Percentiles rank a stretch among this genome's conserved stretches.
These are phyloP conservation scores for Ceratocystis variospora DNA, from an alignment of 2,329 filamentous ascomycete species.

Conservation along the genomic window DNA sequence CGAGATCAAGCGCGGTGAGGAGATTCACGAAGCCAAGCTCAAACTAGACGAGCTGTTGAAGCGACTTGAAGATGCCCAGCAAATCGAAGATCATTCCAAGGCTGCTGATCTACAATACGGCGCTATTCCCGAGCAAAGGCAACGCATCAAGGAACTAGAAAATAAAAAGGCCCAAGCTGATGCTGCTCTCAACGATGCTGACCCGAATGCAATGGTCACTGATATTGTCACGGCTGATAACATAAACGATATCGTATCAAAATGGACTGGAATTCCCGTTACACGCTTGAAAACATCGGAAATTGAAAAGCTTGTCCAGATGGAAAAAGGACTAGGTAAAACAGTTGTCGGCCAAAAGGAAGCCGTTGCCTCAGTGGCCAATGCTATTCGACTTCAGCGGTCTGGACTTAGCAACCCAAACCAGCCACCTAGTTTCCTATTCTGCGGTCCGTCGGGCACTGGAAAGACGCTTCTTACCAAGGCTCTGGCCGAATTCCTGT, in stretches of 20 bases:
- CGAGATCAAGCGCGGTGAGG: constrained; percentile 79
- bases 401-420: constrained; percentile 93
- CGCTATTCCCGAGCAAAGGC: constrained; percentile 83
- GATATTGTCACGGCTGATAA: constrained; percentile 93
- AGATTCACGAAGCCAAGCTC: constrained; percentile 86
- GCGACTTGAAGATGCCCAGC: constrained; percentile 86
- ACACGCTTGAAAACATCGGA: constrained; percentile 87
- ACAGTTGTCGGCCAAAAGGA: constrained; percentile 89
- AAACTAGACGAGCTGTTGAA: constrained; percentile 86
- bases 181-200: constrained; percentile 44
- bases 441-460: constrained; percentile 95
- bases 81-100: constrained; percentile 67
- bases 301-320: constrained; percentile 95
- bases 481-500: constrained; percentile 91
- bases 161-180: constrained; percentile 66
- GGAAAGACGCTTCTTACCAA: constrained; percentile 97
- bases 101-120: constrained; percentile 95
- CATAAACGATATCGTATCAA: constrained; percentile 95
- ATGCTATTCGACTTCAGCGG: constrained; percentile 87
- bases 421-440: constrained; percentile 93
- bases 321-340: constrained; percentile 76
- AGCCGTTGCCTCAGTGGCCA: constrained; percentile 82
- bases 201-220: constrained; percentile 63
- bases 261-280: constrained; percentile 97
- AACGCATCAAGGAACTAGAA: constrained; percentile 68